phyloP scores from a whole-genome alignment of 768 basidiomycete genomes.

The Mycena olivaceomarginata region DNA sequence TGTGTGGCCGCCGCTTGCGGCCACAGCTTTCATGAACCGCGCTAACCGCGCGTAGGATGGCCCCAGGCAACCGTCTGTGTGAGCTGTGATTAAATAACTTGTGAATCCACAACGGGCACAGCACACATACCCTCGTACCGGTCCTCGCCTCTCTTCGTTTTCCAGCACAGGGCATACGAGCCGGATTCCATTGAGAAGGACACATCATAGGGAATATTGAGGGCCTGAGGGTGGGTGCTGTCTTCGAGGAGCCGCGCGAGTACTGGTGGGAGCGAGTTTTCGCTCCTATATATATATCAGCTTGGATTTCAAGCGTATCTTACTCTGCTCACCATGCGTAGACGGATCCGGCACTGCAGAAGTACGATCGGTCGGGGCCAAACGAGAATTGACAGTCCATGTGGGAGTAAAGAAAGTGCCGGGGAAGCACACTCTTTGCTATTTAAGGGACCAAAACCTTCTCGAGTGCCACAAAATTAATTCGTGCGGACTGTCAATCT shows the following conservation, averaged over 20 bases:
- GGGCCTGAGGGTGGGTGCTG: slow-evolving; percentile 21
- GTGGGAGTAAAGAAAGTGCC: neutral
- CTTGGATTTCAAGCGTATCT: too few species aligned
- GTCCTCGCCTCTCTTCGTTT: slow-evolving; percentile 19
- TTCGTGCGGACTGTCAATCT: too few species aligned
- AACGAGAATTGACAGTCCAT: slow-evolving; percentile 30
- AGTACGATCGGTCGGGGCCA: slow-evolving; percentile 27
- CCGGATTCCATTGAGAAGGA: slow-evolving; percentile 34
- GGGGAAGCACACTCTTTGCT: too few species aligned
- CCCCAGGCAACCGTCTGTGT: slow-evolving; percentile 24
- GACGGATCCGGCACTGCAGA: slow-evolving; percentile 24
- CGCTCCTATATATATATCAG: neutral
- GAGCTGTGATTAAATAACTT: neutral
- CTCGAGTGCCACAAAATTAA: too few species aligned
- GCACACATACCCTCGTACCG: slow-evolving; percentile 29
- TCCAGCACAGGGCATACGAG: slow-evolving; percentile 29
- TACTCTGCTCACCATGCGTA: slow-evolving; percentile 12
- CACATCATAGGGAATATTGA: slow-evolving; percentile 24
- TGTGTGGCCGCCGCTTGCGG: slow-evolving; percentile 1
- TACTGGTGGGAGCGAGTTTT: neutral
- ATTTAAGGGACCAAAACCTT: too few species aligned
- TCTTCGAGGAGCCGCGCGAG: slow-evolving; percentile 9
- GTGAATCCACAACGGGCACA: neutral
- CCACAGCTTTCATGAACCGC: slow-evolving; percentile 27
- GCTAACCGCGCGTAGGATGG: slow-evolving; percentile 28